A percentile compares a stretch with the other conserved stretches of the same genome.
These are phyloP conservation scores for Yarrowia bubula DNA, from an alignment of 805 yeast genomes.

Conservation along the genomic window DNA sequence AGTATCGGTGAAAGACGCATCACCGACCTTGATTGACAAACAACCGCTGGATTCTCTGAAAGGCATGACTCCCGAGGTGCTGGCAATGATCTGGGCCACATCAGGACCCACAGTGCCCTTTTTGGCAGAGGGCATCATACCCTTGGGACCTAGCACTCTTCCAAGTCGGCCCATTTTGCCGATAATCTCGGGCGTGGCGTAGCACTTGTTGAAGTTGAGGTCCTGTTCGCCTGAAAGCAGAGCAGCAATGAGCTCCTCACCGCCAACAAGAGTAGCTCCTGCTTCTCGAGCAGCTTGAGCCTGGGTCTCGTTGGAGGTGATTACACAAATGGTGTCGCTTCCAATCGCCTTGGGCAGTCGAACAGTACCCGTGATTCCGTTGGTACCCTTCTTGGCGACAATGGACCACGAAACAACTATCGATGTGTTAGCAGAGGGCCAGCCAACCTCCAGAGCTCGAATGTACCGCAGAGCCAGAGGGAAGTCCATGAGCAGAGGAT, in stretches of 20 bases:
- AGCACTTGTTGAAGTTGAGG: conserved; percentile 66
- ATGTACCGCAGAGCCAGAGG: conserved; percentile 72
- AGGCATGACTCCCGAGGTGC: conserved; percentile 64
- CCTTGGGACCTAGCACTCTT: conserved; percentile 81
- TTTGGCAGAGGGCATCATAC: conserved; percentile 82
- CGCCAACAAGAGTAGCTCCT: conserved; percentile 71
- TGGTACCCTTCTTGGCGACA: conserved; percentile 72
- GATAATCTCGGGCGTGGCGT: conserved; percentile 81
- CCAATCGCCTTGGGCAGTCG: conserved; percentile 71
- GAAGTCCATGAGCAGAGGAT: conserved; percentile 68
- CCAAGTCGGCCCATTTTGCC: conserved; percentile 64
- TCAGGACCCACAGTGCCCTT: conserved; percentile 83
- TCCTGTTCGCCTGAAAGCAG: conserved; percentile 49
- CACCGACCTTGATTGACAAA: conserved; percentile 69
- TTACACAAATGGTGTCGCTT: conserved; percentile 61
- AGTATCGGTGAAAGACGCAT: conserved; percentile 71
- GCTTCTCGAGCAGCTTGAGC: conserved; percentile 53
- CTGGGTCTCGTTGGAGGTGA: conserved; percentile 57
- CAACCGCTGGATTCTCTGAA: conserved; percentile 66
- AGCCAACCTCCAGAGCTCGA: conserved; percentile 89
- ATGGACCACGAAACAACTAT: conserved; percentile 63
- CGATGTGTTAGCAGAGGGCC: conserved; percentile 67
- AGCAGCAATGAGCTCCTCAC: conserved; percentile 61
- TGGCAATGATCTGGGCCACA: conserved; percentile 51
- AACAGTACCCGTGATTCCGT: conserved; percentile 69